These are phyloP conservation scores for Cryptosporidium viatorum DNA, from an alignment of 169 alveolate species.

Conservation along the genomic window DNA sequence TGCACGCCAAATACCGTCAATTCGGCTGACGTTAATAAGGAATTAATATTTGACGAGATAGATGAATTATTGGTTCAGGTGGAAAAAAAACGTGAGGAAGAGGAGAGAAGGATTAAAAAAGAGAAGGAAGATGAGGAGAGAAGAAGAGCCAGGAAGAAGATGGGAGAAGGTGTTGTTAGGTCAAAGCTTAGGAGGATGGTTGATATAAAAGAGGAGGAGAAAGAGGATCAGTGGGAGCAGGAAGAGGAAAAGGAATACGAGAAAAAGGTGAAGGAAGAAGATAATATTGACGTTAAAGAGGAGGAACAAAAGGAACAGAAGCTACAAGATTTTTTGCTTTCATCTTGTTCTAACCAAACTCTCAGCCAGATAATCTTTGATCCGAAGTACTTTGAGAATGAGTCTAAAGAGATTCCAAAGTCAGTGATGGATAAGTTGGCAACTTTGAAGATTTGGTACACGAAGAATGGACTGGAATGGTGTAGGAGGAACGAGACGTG, in stretches of 20 bases:
- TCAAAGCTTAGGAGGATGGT: not conserved
- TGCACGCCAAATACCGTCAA: not conserved
- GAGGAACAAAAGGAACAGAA: not conserved
- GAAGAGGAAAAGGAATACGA: not conserved
- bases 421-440: constrained; percentile 16
- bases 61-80: constrained; percentile 16
- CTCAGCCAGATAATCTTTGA: not conserved
- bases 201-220: not conserved
- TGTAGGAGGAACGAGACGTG: constrained; percentile 64
- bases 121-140: constrained; percentile 5
- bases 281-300: not conserved
- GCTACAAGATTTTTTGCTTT: not conserved
- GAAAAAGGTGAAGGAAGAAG: not conserved
- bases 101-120: not conserved
- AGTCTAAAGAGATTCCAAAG: constrained; percentile 17
- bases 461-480: constrained; percentile 50
- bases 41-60: constrained; percentile 33
- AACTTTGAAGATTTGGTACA: constrained; percentile 50
- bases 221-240: constrained; percentile 11
- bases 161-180: not conserved
- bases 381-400: not conserved
- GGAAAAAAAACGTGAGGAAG: not conserved
- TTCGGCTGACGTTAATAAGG: not conserved
- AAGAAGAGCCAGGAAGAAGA: not conserved
- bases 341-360: not conserved